Conservation (phyloP, 2,329 filamentous ascomycete species). For the Pleurostoma richardsiae region DNA sequence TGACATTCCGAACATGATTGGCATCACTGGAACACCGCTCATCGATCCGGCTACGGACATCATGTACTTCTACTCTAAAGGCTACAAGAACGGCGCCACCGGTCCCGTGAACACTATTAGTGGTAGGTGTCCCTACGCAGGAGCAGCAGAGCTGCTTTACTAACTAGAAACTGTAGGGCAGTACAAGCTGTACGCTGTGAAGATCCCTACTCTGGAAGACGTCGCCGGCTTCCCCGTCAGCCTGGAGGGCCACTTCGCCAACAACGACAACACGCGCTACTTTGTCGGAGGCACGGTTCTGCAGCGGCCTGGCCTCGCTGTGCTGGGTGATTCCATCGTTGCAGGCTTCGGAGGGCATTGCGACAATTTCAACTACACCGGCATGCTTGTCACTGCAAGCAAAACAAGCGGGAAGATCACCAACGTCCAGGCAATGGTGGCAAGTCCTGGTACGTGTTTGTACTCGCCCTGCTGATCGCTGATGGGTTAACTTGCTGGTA, state of each 20-base stretch:
- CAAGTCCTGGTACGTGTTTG: slow-evolving; percentile 3
- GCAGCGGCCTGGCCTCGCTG: slow-evolving; percentile 42
- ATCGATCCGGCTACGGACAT: slow-evolving; percentile 27
- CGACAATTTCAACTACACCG: slow-evolving; percentile 51
- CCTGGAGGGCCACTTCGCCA: slow-evolving; percentile 38
- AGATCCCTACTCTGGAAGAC: slow-evolving; percentile 6
- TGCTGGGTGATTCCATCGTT: slow-evolving; percentile 41
- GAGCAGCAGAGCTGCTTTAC: not conserved
- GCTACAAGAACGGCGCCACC: slow-evolving; percentile 20
- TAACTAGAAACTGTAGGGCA: not conserved
- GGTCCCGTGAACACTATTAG: slow-evolving; percentile 1
- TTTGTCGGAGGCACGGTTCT: slow-evolving; percentile 48
- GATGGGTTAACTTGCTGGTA: no score
- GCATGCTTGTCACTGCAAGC: slow-evolving; percentile 44
- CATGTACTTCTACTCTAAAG: slow-evolving; percentile 30
- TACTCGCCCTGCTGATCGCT: no score
- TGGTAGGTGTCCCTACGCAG: not conserved
- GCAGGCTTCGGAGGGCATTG: slow-evolving; percentile 51
- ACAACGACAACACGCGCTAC: slow-evolving; percentile 40
- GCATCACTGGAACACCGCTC: slow-evolving; percentile 29
- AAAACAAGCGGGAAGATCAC: slow-evolving; percentile 25
- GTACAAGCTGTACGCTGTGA: slow-evolving; percentile 11
- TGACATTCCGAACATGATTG: slow-evolving; percentile 31
- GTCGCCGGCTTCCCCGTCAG: slow-evolving; percentile 34
- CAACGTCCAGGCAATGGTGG: slow-evolving; percentile 9